Evolutionary conservation across 192 early-diverging fungal species (phyloP).

Genomic region (Pilobolus umbonatus): DNA sequence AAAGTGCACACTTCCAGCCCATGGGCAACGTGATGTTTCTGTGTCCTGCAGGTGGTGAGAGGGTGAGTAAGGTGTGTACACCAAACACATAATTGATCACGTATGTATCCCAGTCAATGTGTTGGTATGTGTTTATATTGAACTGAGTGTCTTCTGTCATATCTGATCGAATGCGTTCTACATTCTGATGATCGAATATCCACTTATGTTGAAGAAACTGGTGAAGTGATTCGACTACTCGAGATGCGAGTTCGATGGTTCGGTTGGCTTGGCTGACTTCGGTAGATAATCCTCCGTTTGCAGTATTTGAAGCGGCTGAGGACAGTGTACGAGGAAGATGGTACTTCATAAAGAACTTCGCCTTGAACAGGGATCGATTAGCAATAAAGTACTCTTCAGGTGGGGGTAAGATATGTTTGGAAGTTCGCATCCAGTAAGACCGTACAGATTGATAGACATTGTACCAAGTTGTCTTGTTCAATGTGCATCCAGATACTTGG

Average conservation of each 20-base stretch:
- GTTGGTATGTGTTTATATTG: background rate
- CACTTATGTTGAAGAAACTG: conserved; percentile 31
- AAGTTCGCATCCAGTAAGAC: conserved; percentile 31
- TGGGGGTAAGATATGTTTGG: conserved; percentile 22
- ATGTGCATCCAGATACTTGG: conserved; percentile 19
- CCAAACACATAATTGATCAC: conserved; percentile 26
- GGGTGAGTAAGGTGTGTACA: conserved; percentile 24
- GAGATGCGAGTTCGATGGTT: conserved; percentile 15
- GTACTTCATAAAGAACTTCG: conserved; percentile 26
- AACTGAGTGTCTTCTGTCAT: conserved; percentile 16
- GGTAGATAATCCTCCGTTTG: background rate
- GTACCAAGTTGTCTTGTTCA: conserved; percentile 18
- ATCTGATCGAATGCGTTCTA: conserved; percentile 5
- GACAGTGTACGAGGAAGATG: conserved; percentile 24
- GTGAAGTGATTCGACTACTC: conserved; percentile 23
- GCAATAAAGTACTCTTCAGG: conserved; percentile 27
- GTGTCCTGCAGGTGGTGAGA: conserved; percentile 9
- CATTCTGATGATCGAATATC: conserved; percentile 25
- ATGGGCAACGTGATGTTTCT: conserved; percentile 18
- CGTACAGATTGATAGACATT: conserved; percentile 21
- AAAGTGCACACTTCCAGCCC: conserved; percentile 31
- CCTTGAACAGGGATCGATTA: conserved; percentile 25
- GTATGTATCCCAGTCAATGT: conserved; percentile 28
- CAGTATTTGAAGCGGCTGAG: conserved; percentile 7
- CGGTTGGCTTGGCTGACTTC: conserved; percentile 13